phyloP scores from a whole-genome alignment of 2,329 filamentous ascomycete species.

The Xylariaceae sp. region DNA sequence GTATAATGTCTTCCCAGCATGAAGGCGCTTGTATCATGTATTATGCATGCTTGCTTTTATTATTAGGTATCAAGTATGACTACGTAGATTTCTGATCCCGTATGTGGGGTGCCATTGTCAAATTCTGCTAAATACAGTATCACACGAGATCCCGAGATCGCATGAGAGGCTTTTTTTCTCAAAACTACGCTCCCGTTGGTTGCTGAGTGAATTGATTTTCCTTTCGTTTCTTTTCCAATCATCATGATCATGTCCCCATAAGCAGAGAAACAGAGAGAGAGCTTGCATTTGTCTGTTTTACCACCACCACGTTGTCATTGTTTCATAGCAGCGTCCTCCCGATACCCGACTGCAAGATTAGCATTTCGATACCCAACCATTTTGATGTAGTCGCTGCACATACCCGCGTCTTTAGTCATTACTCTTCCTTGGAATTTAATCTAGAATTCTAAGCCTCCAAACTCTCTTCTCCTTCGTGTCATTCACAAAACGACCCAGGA shows the following conservation, averaged over 20 bases:
- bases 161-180: constrained; percentile 32
- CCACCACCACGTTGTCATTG: constrained; percentile 28
- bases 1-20: constrained; percentile 29
- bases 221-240: constrained; percentile 32
- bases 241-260: constrained; percentile 24
- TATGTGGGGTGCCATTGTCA: constrained; percentile 33
- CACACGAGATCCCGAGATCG: constrained; percentile 33
- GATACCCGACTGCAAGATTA: constrained; percentile 34
- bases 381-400: constrained; percentile 32
- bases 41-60: constrained; percentile 22
- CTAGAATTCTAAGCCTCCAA: constrained; percentile 20
- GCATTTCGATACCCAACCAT: constrained; percentile 33
- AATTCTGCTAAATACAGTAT: constrained; percentile 30
- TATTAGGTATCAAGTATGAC: constrained; percentile 23
- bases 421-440: constrained; percentile 11
- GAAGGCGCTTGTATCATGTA: constrained; percentile 28
- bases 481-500: constrained; percentile 16
- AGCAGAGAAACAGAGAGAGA: constrained; percentile 34
- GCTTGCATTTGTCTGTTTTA: constrained; percentile 31
- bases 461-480: constrained; percentile 20
- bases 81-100: constrained; percentile 30
- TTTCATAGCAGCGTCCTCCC: constrained; percentile 32
- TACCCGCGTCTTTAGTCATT: constrained; percentile 32
- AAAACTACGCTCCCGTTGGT: constrained; percentile 38
- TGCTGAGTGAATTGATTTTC: constrained; percentile 40